Evolutionary conservation across 2,329 filamentous ascomycete species (phyloP), one percentile per base, ranked within the genome.

Genomic region (Orbilia javanica): DNA sequence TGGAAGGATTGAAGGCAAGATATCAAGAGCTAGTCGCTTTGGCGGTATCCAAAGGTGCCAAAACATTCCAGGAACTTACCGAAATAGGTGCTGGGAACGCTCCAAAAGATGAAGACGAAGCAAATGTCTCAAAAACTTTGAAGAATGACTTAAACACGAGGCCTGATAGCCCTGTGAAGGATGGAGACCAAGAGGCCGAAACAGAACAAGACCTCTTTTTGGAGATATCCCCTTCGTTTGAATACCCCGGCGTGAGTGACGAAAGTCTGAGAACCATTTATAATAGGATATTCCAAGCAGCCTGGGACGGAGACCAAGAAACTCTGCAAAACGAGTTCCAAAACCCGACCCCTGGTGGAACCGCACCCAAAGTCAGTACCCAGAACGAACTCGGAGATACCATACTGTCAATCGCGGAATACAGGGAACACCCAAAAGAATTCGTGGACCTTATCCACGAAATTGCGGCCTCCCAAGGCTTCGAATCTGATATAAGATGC

Each of bases 11-110:
- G 1, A 83, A 84, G 13, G 29, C 48, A 15, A 46, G 42, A 4
- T 72, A 75, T 10, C 13, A 34, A 22, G 68, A 77, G 20, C 39
- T 60, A 13, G 79, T 78, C 27, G 44, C 55, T 25, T 53, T 50
- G 22, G 53, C 81, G 20, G 11, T 80, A 15, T 66, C 66, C 2
- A 88, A 86, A 72, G 89, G 88, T 0, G 92, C 88, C 1, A 93
- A 93, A 83, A 87, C 88, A 0, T 94, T 92, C 81, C 81, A 83
- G 8, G 88, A 93, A 52, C 84, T 93, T 6, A 83, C 91, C 82
- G 90, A 91, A 0, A 84, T 89, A 1, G 83, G 86, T 22, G 25
- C n/a, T n/a, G 13, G 34, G 2, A 2, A 2, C 34, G 8, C 7
- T 36, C 34, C 13, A 11, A 36, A 36, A 36, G 34, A 36, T 4